Evolutionary conservation across 768 basidiomycete genomes (phyloP).

Genomic region (Agaricus sinodeliciosus): DNA sequence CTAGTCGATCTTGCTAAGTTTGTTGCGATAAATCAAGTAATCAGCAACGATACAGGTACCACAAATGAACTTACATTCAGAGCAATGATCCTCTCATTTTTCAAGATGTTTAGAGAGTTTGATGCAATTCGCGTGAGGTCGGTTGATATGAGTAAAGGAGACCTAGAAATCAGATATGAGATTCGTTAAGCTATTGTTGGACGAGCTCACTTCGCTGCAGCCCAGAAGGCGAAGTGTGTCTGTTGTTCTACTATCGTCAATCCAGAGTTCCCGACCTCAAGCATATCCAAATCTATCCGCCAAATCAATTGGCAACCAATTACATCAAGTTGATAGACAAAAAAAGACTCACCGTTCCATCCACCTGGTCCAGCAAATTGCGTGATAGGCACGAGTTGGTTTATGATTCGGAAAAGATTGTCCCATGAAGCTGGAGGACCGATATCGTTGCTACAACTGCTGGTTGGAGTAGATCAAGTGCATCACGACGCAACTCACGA

Average conservation of each 20-base stretch:
- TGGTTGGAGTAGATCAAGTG: too few relatives aligned
- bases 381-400: constrained; percentile 45
- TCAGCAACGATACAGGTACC: neutral
- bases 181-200: neutral
- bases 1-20: constrained; percentile 37
- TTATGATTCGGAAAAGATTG: constrained; percentile 42
- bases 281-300: constrained; percentile 39
- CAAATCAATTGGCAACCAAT: too few relatives aligned
- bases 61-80: constrained; percentile 28
- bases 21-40: neutral
- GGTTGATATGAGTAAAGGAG: constrained; percentile 39
- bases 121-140: constrained; percentile 29
- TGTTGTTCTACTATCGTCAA: constrained; percentile 36
- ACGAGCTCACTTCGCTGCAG: constrained; percentile 34
- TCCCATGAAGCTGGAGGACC: constrained; percentile 42
- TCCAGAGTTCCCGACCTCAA: constrained; percentile 45
- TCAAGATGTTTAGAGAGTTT: constrained; percentile 30
- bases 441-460: constrained; percentile 32
- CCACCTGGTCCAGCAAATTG: constrained; percentile 39
- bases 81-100: constrained; percentile 35
- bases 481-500: constrained; percentile 22
- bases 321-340: too few relatives aligned
- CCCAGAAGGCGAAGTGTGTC: constrained; percentile 48
- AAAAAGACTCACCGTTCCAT: constrained; percentile 29
- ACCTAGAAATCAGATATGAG: constrained; percentile 16